Percentiles rank a stretch among this genome's conserved stretches.
Conservation (phyloP, 768 basidiomycete species). For the Obba rivulosa region DNA sequence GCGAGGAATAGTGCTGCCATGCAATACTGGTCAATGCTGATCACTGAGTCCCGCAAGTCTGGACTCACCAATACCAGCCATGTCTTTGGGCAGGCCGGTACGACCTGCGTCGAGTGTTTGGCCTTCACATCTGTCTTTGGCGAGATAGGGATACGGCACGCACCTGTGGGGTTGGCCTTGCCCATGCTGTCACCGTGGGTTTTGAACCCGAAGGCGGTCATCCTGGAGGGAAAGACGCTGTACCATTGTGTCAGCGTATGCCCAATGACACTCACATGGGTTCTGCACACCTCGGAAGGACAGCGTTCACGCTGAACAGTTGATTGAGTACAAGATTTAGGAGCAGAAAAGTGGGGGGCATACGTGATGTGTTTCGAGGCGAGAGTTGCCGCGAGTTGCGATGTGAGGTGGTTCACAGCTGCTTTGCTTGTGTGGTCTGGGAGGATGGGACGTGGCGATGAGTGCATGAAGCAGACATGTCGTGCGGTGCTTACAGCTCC, state of each 20-base stretch:
- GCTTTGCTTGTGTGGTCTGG: slow-evolving; percentile 80
- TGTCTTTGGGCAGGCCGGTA: slow-evolving; percentile 56
- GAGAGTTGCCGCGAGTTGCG: slow-evolving; percentile 63
- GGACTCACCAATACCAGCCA: slow-evolving; percentile 54
- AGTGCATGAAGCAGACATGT: slow-evolving; percentile 1
- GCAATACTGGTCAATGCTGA: not conserved
- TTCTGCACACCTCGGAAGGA: slow-evolving; percentile 62
- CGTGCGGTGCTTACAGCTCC: slow-evolving; percentile 54
- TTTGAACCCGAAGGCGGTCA: slow-evolving; percentile 72
- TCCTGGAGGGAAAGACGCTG: slow-evolving; percentile 77
- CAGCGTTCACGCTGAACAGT: slow-evolving; percentile 69
- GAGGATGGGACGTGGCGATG: not conserved
- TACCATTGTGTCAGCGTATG: not conserved
- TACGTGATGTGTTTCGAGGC: slow-evolving; percentile 59
- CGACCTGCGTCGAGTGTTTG: slow-evolving; percentile 42
- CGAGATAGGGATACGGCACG: slow-evolving; percentile 2
- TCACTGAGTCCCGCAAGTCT: too few species aligned
- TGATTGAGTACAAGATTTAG: slow-evolving; percentile 1
- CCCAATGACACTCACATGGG: not conserved
- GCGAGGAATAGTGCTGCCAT: slow-evolving; percentile 35
- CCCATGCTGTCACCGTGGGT: slow-evolving; percentile 46
- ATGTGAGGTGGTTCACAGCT: slow-evolving; percentile 81
- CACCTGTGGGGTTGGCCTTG: slow-evolving; percentile 60
- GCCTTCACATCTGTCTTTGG: not conserved
- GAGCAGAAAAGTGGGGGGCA: slow-evolving; percentile 20